A percentile compares a stretch with the other conserved stretches of the same genome.
phyloP scores from a whole-genome alignment of 2,329 filamentous ascomycete species.

The Aureobasidium pullulans region DNA sequence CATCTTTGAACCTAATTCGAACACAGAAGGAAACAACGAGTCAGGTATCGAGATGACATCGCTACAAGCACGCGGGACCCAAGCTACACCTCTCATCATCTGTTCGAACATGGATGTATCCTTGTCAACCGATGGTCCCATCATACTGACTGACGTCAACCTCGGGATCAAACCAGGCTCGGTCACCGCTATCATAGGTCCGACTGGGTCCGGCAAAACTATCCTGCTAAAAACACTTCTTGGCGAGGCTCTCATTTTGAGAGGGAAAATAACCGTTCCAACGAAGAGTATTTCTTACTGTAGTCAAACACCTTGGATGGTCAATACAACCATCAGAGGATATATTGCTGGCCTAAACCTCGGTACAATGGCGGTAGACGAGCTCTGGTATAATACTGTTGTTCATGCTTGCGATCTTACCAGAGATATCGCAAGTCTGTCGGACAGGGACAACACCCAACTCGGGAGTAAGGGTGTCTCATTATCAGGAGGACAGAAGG shows the following conservation, averaged over 20 bases:
- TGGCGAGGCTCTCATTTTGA: neutral
- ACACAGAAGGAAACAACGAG: neutral
- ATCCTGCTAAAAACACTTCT: neutral
- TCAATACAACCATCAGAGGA: neutral
- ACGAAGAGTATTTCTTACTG: neutral
- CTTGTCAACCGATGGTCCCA: neutral
- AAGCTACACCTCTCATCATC: neutral
- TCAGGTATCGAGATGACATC: neutral
- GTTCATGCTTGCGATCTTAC: conserved; percentile 29
- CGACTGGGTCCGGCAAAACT: neutral
- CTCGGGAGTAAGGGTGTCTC: conserved; percentile 47
- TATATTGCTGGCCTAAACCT: neutral
- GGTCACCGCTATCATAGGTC: neutral
- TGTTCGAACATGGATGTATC: neutral
- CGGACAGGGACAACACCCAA: conserved; percentile 37
- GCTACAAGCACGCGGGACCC: neutral
- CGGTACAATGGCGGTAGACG: neutral
- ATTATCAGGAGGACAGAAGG: conserved; percentile 47
- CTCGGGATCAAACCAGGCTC: neutral
- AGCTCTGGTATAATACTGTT: conserved; percentile 30
- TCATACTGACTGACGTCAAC: neutral
- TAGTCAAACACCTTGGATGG: neutral
- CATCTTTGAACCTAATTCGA: no score
- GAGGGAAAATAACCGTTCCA: neutral
- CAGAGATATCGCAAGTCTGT: conserved; percentile 35